phyloP scores from a whole-genome alignment of 2,329 filamentous ascomycete genomes.

The Tolypocladium cylindrosporum region DNA sequence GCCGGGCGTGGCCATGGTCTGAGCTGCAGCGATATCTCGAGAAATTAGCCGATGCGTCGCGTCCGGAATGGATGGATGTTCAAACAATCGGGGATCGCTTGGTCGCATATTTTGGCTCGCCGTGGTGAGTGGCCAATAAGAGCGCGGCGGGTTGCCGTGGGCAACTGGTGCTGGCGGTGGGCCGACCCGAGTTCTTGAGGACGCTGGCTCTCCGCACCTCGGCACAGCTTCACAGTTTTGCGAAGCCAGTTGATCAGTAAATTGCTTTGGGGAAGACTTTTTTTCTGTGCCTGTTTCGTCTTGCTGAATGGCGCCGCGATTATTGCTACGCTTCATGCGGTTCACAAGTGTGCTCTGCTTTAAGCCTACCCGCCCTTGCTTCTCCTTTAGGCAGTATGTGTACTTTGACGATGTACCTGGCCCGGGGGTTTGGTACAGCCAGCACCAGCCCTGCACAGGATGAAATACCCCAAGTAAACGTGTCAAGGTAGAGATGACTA shows the following conservation, averaged over 20 bases:
- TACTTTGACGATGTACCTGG: background rate
- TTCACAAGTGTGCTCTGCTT: background rate
- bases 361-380: background rate
- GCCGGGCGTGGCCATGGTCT: conserved; percentile 28
- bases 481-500: too few species aligned
- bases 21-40: conserved; percentile 12
- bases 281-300: background rate
- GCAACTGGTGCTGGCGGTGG: conserved; percentile 14
- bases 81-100: background rate
- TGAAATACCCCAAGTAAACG: too few species aligned
- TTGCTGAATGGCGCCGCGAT: background rate
- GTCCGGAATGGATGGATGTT: background rate
- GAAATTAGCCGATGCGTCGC: conserved; percentile 7
- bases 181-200: background rate
- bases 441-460: too few species aligned
- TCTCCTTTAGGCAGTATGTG: conserved; percentile 1
- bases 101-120: conserved; percentile 17
- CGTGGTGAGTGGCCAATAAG: conserved; percentile 17
- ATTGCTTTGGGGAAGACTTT: background rate
- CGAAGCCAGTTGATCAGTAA: background rate
- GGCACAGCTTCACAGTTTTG: background rate
- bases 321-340: background rate
- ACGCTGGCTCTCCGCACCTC: background rate
- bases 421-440: too few species aligned
- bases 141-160: conserved; percentile 15